Base-by-base conservation (phyloP, 208 protist genomes). In the Novymonas esmeraldas region DNA sequence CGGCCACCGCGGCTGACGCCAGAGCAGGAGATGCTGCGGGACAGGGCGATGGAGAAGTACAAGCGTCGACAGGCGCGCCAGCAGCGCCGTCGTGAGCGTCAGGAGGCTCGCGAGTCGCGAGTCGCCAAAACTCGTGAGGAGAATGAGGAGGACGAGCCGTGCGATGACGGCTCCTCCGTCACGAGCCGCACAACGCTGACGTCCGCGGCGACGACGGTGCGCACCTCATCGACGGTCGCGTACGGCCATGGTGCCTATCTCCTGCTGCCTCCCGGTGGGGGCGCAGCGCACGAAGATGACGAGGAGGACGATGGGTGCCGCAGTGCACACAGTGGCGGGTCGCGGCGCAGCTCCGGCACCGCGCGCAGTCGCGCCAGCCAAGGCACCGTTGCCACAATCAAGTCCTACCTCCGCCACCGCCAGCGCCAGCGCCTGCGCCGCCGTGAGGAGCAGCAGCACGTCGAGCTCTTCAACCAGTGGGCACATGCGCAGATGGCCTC, bases 241-340 rank as follows among this genome's bases (percentile, higher is more conserved):
- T 85, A 85, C 71, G 79, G 79, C 10, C 79, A 68, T 29, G 52
- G 71, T 16, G 18, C 48, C 39, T 85, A 85, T 45, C 26, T 76
- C 18, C 49, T 38, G 4, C 76, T 50, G 2, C 55, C 64, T 3
- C 52, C 58, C 3, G 22, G 29, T 26, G 56, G 20, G 7, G 55
- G 44, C 11, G 58, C 2, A 9, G 64, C 55, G 26, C 39, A 67
- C 1, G 20, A 64, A 24, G 64, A 63, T 10, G 67, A 64, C 18
- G 63, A 68, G 16, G 75, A 72, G 5, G 46, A 55, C 49, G 52
- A 60, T 1, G 58, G 60, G 3, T 29, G 51, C 36, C 49, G 39
- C 36, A 66, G 59, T 20, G 6, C 39, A 5, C 41, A 48, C 46
- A 75, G 54, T 41, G 31, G 56, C 39, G 29, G 39, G n/a, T 73